phyloP scores from a whole-genome alignment of 192 early-diverging fungal species.

The Radiomyces spectabilis region DNA sequence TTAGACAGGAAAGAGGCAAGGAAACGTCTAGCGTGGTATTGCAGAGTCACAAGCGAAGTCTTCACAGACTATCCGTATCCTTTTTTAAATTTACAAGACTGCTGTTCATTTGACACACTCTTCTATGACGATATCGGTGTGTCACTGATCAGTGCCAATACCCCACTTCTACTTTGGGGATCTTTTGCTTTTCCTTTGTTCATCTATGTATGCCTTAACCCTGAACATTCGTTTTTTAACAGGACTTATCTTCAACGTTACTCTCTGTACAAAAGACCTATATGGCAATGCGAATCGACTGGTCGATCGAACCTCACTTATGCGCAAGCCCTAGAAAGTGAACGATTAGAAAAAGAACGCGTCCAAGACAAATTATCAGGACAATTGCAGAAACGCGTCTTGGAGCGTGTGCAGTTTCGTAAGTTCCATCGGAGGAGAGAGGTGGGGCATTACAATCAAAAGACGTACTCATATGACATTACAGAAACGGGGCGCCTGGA shows the following conservation, averaged over 20 bases:
- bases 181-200: not conserved
- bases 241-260: constrained; percentile 13
- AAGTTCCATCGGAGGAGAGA: constrained; percentile 15
- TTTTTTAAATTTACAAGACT: constrained; percentile 9
- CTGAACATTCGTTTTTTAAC: not conserved
- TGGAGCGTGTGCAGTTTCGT: constrained; percentile 71
- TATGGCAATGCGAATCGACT: constrained; percentile 73
- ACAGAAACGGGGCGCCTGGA: constrained; percentile 50
- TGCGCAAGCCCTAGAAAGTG: constrained; percentile 73
- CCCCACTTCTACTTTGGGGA: not conserved
- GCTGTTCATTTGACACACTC: not conserved
- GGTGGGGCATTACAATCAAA: not conserved
- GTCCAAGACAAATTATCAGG: constrained; percentile 59
- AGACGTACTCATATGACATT: not conserved
- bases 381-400: constrained; percentile 49
- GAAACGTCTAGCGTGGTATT: constrained; percentile 20
- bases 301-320: constrained; percentile 72
- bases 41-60: constrained; percentile 47
- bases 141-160: too few species aligned
- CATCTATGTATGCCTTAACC: too few species aligned
- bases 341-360: constrained; percentile 51
- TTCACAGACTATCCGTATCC: constrained; percentile 52
- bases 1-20: constrained; percentile 17
- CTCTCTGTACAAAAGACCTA: constrained; percentile 56
- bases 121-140: too few species aligned